Evolutionary conservation across 2,329 filamentous ascomycete genomes (phyloP), one percentile per base, ranked within the genome.

Genomic region (Fusarium sp.): DNA sequence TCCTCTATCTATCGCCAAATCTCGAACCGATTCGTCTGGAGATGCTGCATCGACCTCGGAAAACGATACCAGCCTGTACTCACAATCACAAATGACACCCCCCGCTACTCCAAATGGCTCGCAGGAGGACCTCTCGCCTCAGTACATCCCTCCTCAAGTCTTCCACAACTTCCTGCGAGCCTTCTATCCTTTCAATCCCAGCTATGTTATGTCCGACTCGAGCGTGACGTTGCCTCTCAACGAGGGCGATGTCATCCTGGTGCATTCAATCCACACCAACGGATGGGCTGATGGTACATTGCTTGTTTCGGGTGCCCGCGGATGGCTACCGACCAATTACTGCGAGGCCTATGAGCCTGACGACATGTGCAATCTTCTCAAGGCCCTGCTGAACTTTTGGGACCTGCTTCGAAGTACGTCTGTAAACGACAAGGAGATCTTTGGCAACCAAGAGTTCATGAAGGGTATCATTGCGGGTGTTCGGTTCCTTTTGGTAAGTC

Each of bases 271-370:
- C 71, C 96, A 99, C 80, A 96, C 94, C 64, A 99, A 98, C 82
- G 96, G 96, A 72, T 99, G 96, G 96, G 96, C 96, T 33, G 96
- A 99, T 79, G 96, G 96, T 52, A 99, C 96, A 1, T 84, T 98
- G 40, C 82, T 99, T 65, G 87, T 91, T 24, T 93, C 94, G 4
- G 95, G 95, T 26, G 92, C 92, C 51, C 88, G 96, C 72, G 96
- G 96, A 67, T 99, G 96, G 96, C 84, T 99, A 63, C 96, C 96
- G 4, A 99, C 96, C 10, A 99, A 99, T 80, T 99, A 98, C 79
- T 99, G 96, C 83, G 95, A 98, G 78, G 88, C 93, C 11, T 99
- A 98, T 78, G 93, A 98, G 71, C 94, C 95, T 45, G 89, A 94
- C 22, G 90, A 94, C 68, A 95, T 98, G 86, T 89, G 90, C 56